Conservation (phyloP, 1,139 yeast genomes). For the Saccharomyces pastorianus region DNA sequence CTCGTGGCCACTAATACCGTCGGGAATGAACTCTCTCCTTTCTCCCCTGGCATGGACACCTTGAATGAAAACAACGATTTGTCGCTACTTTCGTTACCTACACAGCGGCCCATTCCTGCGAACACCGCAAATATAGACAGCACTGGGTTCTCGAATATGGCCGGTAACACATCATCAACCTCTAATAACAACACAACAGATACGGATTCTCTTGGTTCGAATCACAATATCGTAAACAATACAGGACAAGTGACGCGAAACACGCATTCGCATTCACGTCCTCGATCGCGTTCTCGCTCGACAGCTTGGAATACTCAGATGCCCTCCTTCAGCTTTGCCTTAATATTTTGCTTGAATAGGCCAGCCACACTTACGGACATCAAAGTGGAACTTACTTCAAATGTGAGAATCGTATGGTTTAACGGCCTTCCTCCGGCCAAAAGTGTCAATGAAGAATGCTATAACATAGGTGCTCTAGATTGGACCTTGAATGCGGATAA, state of each 20-base stretch:
- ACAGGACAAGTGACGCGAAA: background rate
- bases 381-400: constrained; percentile 25
- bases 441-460: constrained; percentile 34
- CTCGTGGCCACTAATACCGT: background rate
- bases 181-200: background rate
- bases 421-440: constrained; percentile 42
- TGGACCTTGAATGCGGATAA: constrained; percentile 41
- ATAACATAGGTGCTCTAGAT: constrained; percentile 38
- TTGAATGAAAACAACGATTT: constrained; percentile 4
- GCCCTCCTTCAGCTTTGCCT: constrained; percentile 24
- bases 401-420: constrained; percentile 42
- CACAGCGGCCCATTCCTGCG: background rate
- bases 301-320: background rate
- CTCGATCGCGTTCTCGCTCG: background rate
- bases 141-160: no score
- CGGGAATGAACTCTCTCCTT: background rate
- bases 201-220: background rate
- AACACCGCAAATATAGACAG: background rate
- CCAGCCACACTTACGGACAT: constrained; percentile 23
- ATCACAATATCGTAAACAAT: background rate
- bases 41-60: constrained; percentile 2
- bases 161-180: background rate
- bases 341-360: constrained; percentile 22
- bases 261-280: background rate
- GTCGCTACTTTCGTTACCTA: background rate